phyloP scores from a whole-genome alignment of 2,329 filamentous ascomycete genomes.

The Aotearoamyces nothofagi region DNA sequence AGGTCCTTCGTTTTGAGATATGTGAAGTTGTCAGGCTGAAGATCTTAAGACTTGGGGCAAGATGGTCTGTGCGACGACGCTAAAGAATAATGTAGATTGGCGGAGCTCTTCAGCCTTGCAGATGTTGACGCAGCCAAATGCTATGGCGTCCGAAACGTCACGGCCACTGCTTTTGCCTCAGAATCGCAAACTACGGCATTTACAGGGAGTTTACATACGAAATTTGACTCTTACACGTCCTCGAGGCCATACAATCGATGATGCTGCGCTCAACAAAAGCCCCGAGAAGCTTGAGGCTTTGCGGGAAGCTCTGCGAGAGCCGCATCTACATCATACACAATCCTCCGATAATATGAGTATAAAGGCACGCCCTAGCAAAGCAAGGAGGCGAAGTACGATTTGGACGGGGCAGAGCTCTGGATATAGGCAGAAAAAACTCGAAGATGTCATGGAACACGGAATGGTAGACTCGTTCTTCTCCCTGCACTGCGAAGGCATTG shows the following conservation, averaged over 20 bases:
- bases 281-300: slow-evolving; percentile 44
- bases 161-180: slow-evolving; percentile 42
- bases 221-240: slow-evolving; percentile 58
- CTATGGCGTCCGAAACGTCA: slow-evolving; percentile 17
- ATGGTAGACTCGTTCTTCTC: slow-evolving; percentile 87
- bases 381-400: slow-evolving; percentile 43
- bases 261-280: slow-evolving; percentile 50
- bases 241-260: slow-evolving; percentile 53
- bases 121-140: too few relatives aligned
- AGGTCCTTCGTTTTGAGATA: too few relatives aligned
- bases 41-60: too few relatives aligned
- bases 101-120: too few relatives aligned
- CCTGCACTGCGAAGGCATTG: slow-evolving; percentile 50
- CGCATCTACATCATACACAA: slow-evolving; percentile 36
- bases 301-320: slow-evolving; percentile 25
- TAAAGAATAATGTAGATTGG: too few relatives aligned
- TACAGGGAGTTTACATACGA: slow-evolving; percentile 73
- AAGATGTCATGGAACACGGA: slow-evolving; percentile 52
- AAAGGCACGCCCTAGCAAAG: slow-evolving; percentile 18
- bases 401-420: slow-evolving; percentile 45
- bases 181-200: slow-evolving; percentile 79
- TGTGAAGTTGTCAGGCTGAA: too few relatives aligned
- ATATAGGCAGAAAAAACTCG: slow-evolving; percentile 57
- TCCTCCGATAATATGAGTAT: slow-evolving; percentile 33
- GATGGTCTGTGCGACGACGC: too few relatives aligned